Evolutionary conservation across 768 basidiomycete species (phyloP).

Genomic region (Amanita thiersii): DNA sequence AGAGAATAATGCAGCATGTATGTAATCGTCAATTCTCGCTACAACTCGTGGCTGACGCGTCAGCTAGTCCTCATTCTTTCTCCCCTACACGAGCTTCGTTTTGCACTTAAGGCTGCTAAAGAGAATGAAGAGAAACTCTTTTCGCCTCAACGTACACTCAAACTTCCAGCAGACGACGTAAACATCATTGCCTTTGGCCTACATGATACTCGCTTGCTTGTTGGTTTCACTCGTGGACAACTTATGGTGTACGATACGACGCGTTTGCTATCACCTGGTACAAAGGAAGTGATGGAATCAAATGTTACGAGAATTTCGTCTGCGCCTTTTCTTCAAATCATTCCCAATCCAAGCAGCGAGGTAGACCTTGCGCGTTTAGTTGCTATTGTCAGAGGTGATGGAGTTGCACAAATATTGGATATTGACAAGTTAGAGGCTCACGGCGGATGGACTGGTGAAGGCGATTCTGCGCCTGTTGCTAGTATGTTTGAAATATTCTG

Average conservation of each 20-base stretch:
- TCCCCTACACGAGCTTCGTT: conserved; percentile 51
- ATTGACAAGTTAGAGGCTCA: conserved; percentile 45
- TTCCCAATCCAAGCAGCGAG: conserved; percentile 56
- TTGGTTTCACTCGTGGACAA: conserved; percentile 52
- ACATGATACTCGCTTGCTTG: conserved; percentile 51
- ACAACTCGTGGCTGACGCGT: not conserved
- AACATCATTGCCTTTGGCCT: conserved; percentile 48
- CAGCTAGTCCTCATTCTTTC: conserved; percentile 52
- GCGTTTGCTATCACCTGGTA: conserved; percentile 36
- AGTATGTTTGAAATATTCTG: conserved; percentile 31
- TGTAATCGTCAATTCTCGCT: conserved; percentile 2
- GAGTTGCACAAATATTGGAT: conserved; percentile 44
- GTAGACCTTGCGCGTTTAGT: conserved; percentile 44
- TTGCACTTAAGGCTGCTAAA: conserved; percentile 37
- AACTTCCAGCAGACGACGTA: conserved; percentile 36
- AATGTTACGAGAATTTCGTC: conserved; percentile 39
- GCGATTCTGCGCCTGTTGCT: conserved; percentile 44
- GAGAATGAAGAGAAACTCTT: conserved; percentile 31
- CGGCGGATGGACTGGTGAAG: conserved; percentile 48
- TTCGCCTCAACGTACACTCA: conserved; percentile 42
- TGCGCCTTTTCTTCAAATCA: conserved; percentile 42
- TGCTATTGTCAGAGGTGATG: conserved; percentile 43
- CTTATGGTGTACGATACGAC: conserved; percentile 54
- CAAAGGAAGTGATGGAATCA: conserved; percentile 34
- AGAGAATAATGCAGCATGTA: conserved; percentile 15